These are phyloP conservation scores for Lyophyllum atratum DNA, from an alignment of 768 basidiomycete genomes.

Conservation along the genomic window DNA sequence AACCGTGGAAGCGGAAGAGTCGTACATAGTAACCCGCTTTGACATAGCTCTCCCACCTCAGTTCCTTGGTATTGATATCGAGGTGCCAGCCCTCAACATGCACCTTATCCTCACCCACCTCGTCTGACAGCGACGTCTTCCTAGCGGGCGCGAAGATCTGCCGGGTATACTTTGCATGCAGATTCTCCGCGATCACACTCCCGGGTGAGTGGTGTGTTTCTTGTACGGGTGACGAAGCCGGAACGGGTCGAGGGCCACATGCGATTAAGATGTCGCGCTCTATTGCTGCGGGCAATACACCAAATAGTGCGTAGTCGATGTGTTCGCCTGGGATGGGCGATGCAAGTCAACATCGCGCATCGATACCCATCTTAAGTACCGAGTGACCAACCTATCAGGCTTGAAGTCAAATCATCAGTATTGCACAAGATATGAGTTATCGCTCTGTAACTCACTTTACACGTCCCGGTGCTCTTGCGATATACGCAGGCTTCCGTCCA, in stretches of 20 bases:
- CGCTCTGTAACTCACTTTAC: conserved; percentile 58
- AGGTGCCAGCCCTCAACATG: conserved; percentile 63
- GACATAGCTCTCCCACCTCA: conserved; percentile 87
- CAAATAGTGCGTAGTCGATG: conserved; percentile 83
- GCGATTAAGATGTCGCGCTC: conserved; percentile 86
- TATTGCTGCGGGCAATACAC: conserved; percentile 83
- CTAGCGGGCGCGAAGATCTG: conserved; percentile 59
- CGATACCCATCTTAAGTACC: neutral
- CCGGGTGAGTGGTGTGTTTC: conserved; percentile 42
- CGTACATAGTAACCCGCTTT: conserved; percentile 84
- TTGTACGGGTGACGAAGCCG: conserved; percentile 17
- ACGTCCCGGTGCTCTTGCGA: conserved; percentile 77
- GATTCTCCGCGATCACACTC: conserved; percentile 62
- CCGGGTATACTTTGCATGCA: conserved; percentile 58
- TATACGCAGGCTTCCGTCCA: conserved; percentile 66
- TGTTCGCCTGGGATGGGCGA: conserved; percentile 60
- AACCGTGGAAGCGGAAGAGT: conserved; percentile 14
- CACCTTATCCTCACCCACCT: conserved; percentile 38
- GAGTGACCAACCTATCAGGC: conserved; percentile 44
- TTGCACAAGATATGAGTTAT: no score
- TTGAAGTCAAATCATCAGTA: conserved; percentile 9
- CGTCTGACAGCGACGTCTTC: conserved; percentile 22
- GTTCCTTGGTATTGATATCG: conserved; percentile 67
- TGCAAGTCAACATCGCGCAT: neutral
- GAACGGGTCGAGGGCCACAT: conserved; percentile 48